phyloP scores from a whole-genome alignment of 148 eudicot genomes.

The Polygonum maritimum region DNA sequence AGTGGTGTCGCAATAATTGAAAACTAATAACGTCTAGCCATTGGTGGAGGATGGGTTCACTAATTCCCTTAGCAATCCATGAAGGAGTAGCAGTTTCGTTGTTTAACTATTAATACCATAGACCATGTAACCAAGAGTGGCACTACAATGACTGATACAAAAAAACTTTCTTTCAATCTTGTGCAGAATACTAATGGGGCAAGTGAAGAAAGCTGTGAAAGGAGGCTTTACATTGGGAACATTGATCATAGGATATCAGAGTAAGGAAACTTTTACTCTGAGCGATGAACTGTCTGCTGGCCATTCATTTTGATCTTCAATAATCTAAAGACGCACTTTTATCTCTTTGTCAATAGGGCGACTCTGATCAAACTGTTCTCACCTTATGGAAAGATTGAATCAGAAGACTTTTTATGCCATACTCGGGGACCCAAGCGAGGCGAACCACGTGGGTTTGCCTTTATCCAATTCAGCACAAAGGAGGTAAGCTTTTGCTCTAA shows the following conservation, averaged over 20 bases:
- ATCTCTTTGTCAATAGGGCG: slow-evolving; percentile 36
- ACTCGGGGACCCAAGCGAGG: slow-evolving; percentile 92
- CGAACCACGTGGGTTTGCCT: slow-evolving; percentile 94
- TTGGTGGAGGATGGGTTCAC: neutral
- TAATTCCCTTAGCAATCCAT: neutral
- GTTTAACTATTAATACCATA: neutral
- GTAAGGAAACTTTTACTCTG: slow-evolving; percentile 26
- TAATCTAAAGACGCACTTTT: neutral
- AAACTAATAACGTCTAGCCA: neutral
- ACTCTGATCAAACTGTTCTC: slow-evolving; percentile 76
- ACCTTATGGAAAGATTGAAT: slow-evolving; percentile 81
- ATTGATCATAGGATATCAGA: slow-evolving; percentile 86
- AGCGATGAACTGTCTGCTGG: neutral
- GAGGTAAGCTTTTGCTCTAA: slow-evolving; percentile 40
- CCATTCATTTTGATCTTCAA: neutral
- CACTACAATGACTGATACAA: neutral
- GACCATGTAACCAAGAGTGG: neutral
- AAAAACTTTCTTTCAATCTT: neutral
- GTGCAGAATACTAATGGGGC: slow-evolving; percentile 36
- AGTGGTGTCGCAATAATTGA: neutral
- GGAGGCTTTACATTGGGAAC: slow-evolving; percentile 76
- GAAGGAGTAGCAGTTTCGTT: neutral
- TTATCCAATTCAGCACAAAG: slow-evolving; percentile 66
- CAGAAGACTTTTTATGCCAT: slow-evolving; percentile 84
- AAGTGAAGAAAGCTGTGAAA: slow-evolving; percentile 47